These are phyloP conservation scores for Leucocoprinus sp. DNA, from an alignment of 768 basidiomycete genomes.

Conservation along the genomic window DNA sequence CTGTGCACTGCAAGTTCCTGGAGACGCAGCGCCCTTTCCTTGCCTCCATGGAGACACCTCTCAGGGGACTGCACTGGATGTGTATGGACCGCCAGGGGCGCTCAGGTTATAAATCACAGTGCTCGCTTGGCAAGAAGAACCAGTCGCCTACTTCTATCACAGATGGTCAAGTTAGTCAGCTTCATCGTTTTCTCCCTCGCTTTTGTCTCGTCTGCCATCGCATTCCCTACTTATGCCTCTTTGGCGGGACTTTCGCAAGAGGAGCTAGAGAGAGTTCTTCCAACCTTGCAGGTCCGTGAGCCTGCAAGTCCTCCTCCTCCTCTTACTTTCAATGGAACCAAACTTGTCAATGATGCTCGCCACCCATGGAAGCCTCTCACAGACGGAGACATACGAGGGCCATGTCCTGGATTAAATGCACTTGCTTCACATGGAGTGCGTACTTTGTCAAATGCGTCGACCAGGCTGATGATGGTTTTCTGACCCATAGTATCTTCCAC, in stretches of 20 bases:
- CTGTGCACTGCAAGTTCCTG: too few relatives aligned
- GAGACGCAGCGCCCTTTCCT: too few relatives aligned
- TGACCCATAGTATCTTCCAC: conserved; percentile 12
- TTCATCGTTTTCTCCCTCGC: conserved; percentile 7
- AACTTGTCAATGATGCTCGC: conserved; percentile 12
- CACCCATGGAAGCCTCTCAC: conserved; percentile 17
- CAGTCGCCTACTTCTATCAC: not conserved
- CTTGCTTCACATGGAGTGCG: conserved; percentile 17
- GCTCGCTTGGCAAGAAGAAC: too few relatives aligned
- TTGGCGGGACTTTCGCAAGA: conserved; percentile 19
- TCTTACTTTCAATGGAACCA: conserved; percentile 8
- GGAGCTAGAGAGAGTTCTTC: conserved; percentile 15
- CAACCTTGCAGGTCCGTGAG: conserved; percentile 2
- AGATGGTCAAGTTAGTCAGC: conserved; percentile 1
- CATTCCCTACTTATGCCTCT: conserved; percentile 18
- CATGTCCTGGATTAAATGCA: conserved; percentile 17
- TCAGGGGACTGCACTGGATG: too few relatives aligned
- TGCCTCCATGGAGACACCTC: too few relatives aligned
- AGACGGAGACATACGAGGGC: conserved; percentile 14
- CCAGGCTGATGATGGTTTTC: not conserved
- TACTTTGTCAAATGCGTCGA: not conserved
- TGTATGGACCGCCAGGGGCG: too few relatives aligned
- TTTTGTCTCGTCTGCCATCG: conserved; percentile 2
- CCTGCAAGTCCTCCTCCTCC: conserved; percentile 13
- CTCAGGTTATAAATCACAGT: too few relatives aligned